Evolutionary conservation across 2,329 filamentous ascomycete genomes (phyloP).

Genomic region (Ceratocystis papillata): DNA sequence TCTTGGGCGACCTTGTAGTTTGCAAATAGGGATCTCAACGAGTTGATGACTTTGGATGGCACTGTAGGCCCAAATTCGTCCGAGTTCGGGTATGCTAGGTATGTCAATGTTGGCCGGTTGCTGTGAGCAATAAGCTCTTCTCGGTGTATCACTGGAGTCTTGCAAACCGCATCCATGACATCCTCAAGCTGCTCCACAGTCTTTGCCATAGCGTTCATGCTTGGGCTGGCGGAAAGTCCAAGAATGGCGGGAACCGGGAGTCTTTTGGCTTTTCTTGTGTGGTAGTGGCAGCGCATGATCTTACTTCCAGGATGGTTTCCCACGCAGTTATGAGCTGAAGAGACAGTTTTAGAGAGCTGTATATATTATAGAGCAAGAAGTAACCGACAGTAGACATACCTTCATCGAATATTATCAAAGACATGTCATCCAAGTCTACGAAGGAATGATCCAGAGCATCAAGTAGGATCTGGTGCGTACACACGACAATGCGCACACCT

Average conservation of each 20-base stretch:
- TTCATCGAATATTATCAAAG: conserved; percentile 74
- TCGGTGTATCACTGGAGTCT: conserved; percentile 56
- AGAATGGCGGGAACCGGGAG: conserved; percentile 53
- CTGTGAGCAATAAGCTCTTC: conserved; percentile 58
- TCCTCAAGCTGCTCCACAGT: conserved; percentile 53
- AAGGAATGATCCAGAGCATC: conserved; percentile 69
- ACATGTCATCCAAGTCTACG: conserved; percentile 50
- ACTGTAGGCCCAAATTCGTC: not conserved
- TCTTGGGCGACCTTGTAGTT: conserved; percentile 45
- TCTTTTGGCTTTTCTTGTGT: conserved; percentile 35
- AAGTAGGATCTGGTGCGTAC: conserved; percentile 62
- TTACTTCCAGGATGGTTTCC: conserved; percentile 52
- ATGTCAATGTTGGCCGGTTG: conserved; percentile 46
- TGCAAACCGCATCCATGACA: conserved; percentile 59
- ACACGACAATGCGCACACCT: conserved; percentile 61
- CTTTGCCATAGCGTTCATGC: conserved; percentile 47
- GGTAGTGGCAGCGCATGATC: conserved; percentile 66
- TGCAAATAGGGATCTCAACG: conserved; percentile 10
- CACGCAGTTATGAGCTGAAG: conserved; percentile 61
- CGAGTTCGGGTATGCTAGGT: not conserved
- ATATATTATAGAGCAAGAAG: not conserved
- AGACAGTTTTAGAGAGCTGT: not conserved
- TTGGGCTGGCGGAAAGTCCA: conserved; percentile 70
- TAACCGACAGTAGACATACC: conserved; percentile 38
- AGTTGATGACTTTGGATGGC: not conserved